Percentiles rank a stretch among this genome's conserved stretches.
These are phyloP conservation scores for Neonectria ditissima DNA, from an alignment of 2,329 filamentous ascomycete genomes.

Conservation along the genomic window DNA sequence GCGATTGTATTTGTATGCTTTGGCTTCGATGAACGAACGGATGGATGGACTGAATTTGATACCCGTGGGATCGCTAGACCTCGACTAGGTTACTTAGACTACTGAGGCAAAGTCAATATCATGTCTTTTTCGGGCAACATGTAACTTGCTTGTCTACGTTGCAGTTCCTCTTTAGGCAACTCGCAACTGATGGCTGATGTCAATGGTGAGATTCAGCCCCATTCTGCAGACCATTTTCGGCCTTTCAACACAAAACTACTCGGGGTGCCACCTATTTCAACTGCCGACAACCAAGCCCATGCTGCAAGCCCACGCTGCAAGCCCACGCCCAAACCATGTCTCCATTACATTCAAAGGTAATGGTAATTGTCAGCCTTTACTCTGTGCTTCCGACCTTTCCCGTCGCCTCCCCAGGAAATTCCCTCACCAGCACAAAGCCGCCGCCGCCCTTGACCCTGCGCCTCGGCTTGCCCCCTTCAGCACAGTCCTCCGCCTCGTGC, in stretches of 20 bases:
- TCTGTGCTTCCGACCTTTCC: constrained; percentile 29
- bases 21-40: neutral
- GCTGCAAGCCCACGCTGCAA: neutral
- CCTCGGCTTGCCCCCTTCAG: constrained; percentile 14
- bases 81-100: constrained; percentile 16
- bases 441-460: constrained; percentile 44
- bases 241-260: neutral
- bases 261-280: constrained; percentile 1
- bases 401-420: constrained; percentile 31
- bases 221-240: neutral
- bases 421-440: constrained; percentile 38
- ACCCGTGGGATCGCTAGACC: constrained; percentile 5
- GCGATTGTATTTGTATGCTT: constrained; percentile 4
- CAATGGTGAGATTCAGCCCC: neutral
- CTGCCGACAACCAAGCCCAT: neutral
- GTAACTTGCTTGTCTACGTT: neutral
- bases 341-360: constrained; percentile 20
- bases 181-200: constrained; percentile 1
- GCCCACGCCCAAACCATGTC: constrained; percentile 9
- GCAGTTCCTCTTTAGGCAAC: constrained; percentile 2
- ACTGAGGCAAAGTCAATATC: constrained; percentile 14
- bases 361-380: constrained; percentile 24
- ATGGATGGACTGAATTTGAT: constrained; percentile 23
- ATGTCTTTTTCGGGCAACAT: constrained; percentile 1
- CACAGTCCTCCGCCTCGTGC: neutral